A percentile compares a stretch with the other conserved stretches of the same genome.
Evolutionary conservation across 176 grass and related monocot species (phyloP).

Genomic region (Zea luxurians): DNA sequence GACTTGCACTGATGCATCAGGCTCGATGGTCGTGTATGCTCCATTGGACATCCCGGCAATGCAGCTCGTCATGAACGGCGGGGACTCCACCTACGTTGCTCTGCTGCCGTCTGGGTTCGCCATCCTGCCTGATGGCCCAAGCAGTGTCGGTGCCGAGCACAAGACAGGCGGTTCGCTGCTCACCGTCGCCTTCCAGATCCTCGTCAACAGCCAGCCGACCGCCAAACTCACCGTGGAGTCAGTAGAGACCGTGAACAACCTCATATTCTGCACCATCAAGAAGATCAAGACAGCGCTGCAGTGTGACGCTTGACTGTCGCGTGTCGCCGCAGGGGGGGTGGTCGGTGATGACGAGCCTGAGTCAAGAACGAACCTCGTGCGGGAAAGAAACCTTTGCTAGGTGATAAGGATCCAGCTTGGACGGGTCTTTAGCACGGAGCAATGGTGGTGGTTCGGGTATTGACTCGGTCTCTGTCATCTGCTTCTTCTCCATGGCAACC

Average conservation of each 20-base stretch:
- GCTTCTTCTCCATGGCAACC: neutral
- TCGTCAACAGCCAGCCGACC: conserved; percentile 96
- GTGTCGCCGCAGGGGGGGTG: neutral
- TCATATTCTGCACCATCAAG: conserved; percentile 93
- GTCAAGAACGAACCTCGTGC: conserved; percentile 99
- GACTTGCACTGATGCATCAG: conserved; percentile 85
- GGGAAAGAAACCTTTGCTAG: conserved; percentile 78
- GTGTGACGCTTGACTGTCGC: conserved; percentile 27
- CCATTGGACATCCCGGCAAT: conserved; percentile 94
- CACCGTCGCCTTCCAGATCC: conserved; percentile 92
- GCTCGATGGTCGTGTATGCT: conserved; percentile 95
- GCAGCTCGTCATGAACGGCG: conserved; percentile 96
- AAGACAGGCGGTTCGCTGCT: conserved; percentile 59
- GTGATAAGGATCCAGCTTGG: conserved; percentile 64
- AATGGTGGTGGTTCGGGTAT: conserved; percentile 99
- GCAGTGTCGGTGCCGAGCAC: conserved; percentile 19
- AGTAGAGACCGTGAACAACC: conserved; percentile 87
- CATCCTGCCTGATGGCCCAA: conserved; percentile 71
- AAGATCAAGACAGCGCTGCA: conserved; percentile 87
- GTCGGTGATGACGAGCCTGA: conserved; percentile 35
- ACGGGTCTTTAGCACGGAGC: conserved; percentile 59
- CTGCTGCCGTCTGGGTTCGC: conserved; percentile 92
- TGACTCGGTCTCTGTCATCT: conserved; percentile 63
- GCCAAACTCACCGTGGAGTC: conserved; percentile 88
- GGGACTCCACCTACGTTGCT: conserved; percentile 87